These are phyloP conservation scores for Heliocybe sulcata DNA, from an alignment of 1,284 basidiomycete species.

Conservation along the genomic window DNA sequence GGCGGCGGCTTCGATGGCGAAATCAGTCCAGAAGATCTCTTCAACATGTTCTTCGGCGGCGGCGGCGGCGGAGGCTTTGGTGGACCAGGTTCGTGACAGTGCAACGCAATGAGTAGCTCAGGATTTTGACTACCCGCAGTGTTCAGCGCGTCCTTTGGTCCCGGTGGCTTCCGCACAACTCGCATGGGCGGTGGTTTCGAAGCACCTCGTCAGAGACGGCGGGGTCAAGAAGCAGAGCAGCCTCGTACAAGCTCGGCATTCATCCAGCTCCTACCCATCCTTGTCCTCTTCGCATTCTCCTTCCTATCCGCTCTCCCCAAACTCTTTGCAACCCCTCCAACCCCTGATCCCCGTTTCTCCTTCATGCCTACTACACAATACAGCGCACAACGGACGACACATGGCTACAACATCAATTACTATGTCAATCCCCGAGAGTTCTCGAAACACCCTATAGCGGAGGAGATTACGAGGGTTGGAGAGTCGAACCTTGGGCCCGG, in stretches of 20 bases:
- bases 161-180: slow-evolving; percentile 68
- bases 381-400: slow-evolving; percentile 61
- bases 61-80: slow-evolving; percentile 44
- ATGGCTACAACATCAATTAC: slow-evolving; percentile 69
- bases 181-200: slow-evolving; percentile 34
- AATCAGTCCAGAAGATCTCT: slow-evolving; percentile 92
- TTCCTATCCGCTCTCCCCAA: slow-evolving; percentile 80
- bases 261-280: slow-evolving; percentile 81
- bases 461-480: slow-evolving; percentile 48
- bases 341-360: slow-evolving; percentile 78
- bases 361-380: slow-evolving; percentile 59
- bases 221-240: slow-evolving; percentile 32
- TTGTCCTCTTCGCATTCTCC: slow-evolving; percentile 81
- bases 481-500: slow-evolving; percentile 16
- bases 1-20: slow-evolving; percentile 70
- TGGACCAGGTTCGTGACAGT: slow-evolving; percentile 37
- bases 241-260: slow-evolving; percentile 53
- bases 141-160: slow-evolving; percentile 73
- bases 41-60: slow-evolving; percentile 98
- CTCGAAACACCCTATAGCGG: slow-evolving; percentile 72
- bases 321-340: slow-evolving; percentile 57
- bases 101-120: neutral
- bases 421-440: slow-evolving; percentile 84
- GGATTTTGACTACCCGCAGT: slow-evolving; percentile 26
- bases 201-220: slow-evolving; percentile 21